A percentile compares a stretch with the other conserved stretches of the same genome.
These are phyloP conservation scores for Lasiosphaeris hirsuta DNA, from an alignment of 495 filamentous ascomycete species.

Conservation along the genomic window DNA sequence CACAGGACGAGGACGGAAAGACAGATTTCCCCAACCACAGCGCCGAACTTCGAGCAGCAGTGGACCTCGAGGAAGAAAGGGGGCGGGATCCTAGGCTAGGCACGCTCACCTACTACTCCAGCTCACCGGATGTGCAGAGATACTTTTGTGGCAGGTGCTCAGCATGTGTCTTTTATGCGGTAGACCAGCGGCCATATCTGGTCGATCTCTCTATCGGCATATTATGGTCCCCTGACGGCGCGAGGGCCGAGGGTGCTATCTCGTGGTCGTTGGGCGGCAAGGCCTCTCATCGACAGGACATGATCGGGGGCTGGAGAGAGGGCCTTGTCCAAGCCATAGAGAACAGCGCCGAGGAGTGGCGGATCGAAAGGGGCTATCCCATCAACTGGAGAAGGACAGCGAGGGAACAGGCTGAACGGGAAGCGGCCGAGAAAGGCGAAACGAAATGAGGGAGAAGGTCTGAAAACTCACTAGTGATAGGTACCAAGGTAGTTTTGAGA, in stretches of 20 bases:
- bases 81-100: conserved; percentile 36
- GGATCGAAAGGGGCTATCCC: conserved; percentile 22
- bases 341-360: conserved; percentile 21
- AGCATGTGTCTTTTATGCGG: conserved; percentile 48
- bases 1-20: background rate
- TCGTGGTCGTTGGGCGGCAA: conserved; percentile 23
- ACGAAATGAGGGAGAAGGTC: background rate
- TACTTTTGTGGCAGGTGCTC: conserved; percentile 55
- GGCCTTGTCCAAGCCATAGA: conserved; percentile 13
- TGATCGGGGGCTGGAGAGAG: conserved; percentile 27
- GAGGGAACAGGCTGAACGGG: conserved; percentile 11
- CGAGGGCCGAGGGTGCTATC: conserved; percentile 43
- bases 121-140: conserved; percentile 42
- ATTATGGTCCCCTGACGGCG: conserved; percentile 45
- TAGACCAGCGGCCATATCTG: conserved; percentile 39
- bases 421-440: background rate
- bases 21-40: conserved; percentile 20
- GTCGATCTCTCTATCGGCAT: conserved; percentile 52
- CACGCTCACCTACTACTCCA: conserved; percentile 44
- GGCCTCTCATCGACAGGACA: conserved; percentile 19
- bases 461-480: too few species aligned
- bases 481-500: too few species aligned
- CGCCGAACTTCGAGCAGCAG: conserved; percentile 20
- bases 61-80: conserved; percentile 14
- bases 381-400: conserved; percentile 23